Percentiles rank a stretch among this genome's conserved stretches.
These are phyloP conservation scores for Dothistroma septosporum DNA, from an alignment of 2,329 filamentous ascomycete species.

Conservation along the genomic window DNA sequence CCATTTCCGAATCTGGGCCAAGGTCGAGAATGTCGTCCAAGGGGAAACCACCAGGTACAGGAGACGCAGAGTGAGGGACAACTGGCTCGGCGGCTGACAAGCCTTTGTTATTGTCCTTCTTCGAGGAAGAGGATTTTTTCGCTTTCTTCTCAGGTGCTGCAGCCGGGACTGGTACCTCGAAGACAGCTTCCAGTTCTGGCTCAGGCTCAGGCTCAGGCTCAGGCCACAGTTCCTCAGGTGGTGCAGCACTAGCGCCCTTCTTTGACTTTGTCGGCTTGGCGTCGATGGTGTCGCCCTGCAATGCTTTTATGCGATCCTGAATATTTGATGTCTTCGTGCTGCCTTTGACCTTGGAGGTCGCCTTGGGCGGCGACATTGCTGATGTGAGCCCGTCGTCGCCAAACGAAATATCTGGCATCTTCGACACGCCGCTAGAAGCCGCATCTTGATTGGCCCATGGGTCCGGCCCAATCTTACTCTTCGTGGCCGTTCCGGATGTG, in stretches of 20 bases:
- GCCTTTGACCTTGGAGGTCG: conserved; percentile 42
- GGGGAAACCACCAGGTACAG: conserved; percentile 47
- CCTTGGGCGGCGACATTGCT: conserved; percentile 41
- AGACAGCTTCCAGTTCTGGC: conserved; percentile 28
- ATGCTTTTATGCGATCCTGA: conserved; percentile 51
- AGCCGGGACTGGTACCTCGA: conserved; percentile 5
- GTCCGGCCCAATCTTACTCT: conserved; percentile 43
- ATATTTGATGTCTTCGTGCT: conserved; percentile 44
- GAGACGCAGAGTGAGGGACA: conserved; percentile 27
- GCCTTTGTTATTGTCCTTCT: conserved; percentile 20
- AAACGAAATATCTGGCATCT: conserved; percentile 43
- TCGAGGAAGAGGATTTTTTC: conserved; percentile 23
- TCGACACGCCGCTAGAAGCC: conserved; percentile 37
- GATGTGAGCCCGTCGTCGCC: conserved; percentile 38
- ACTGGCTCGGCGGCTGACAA: conserved; percentile 11
- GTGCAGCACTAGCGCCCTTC: conserved; percentile 23
- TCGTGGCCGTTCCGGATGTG: conserved; percentile 28
- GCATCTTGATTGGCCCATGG: conserved; percentile 41
- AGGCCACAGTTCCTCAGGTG: conserved; percentile 28
- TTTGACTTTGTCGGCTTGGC: conserved; percentile 35
- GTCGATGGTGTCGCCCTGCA: conserved; percentile 37
- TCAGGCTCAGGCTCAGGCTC: conserved; percentile 21
- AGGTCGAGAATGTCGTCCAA: conserved; percentile 40
- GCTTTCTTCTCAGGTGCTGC: conserved; percentile 27
- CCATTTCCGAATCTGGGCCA: conserved; percentile 21